Percentiles rank a stretch among this genome's conserved stretches.
Evolutionary conservation across 2,329 filamentous ascomycete species (phyloP).

Genomic region (Xylariaceae sp.): DNA sequence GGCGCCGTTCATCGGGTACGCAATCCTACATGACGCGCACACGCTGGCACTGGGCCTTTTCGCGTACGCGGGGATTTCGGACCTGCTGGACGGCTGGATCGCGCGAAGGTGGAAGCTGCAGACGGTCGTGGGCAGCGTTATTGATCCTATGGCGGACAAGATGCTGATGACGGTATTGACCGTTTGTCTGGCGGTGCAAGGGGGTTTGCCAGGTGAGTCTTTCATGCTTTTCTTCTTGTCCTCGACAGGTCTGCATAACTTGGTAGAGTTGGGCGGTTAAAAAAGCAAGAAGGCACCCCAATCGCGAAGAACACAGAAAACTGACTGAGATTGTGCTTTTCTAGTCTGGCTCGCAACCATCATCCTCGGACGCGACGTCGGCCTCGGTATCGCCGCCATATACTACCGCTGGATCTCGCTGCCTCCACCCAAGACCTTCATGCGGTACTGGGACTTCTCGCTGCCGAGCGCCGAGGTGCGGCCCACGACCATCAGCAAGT

Average conservation of each 20-base stretch:
- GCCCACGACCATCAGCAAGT: conserved; percentile 80
- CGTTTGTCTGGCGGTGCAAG: conserved; percentile 77
- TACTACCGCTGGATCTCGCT: conserved; percentile 96
- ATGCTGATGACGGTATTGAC: conserved; percentile 90
- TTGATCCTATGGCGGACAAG: conserved; percentile 97
- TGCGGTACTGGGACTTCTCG: conserved; percentile 95
- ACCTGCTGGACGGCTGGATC: conserved; percentile 91
- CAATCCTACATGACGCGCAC: conserved; percentile 79
- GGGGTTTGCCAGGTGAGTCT: conserved; percentile 68
- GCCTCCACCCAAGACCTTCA: conserved; percentile 87
- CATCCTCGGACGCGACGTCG: conserved; percentile 84
- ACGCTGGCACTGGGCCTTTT: conserved; percentile 79
- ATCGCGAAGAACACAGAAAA: too few species aligned
- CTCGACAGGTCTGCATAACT: too few species aligned
- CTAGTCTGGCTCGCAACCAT: conserved; percentile 81
- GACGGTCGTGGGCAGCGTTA: conserved; percentile 90
- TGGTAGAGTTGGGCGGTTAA: too few species aligned
- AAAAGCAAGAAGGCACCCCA: too few species aligned
- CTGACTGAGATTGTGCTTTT: too few species aligned
- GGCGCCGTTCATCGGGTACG: conserved; percentile 82
- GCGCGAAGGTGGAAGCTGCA: conserved; percentile 82
- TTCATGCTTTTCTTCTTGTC: not conserved
- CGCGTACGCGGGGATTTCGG: conserved; percentile 85
- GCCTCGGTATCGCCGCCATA: conserved; percentile 77
- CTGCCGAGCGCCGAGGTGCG: conserved; percentile 81